Evolutionary conservation across 108 stramenopile species (phyloP), one percentile per base, ranked within the genome.

Genomic region (Cyclotella choctawhatcheeana): DNA sequence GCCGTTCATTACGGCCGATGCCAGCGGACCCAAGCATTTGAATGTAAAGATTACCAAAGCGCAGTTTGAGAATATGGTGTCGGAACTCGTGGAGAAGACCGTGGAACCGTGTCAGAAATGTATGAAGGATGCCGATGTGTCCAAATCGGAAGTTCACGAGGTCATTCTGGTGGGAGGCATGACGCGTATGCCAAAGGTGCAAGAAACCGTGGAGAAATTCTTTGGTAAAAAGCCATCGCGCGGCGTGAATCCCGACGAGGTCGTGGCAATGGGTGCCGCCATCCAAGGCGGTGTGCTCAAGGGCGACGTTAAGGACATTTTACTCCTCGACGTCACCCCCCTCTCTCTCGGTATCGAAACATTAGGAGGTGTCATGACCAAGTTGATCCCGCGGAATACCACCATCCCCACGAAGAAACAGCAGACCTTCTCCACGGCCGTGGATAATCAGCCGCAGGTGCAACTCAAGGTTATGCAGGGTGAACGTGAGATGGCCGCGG

Each of bases 121-220:
- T 69, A 90, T 97, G 67, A 94, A 94, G 80, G 98, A 98, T 86
- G 97, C 98, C 54, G 96, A 96, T 78, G 73, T 98, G 14, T 64
- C 76, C 65, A 98, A 95, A 73, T 73, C 69, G 16, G 97, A 98
- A 52, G 91, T 99, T 50, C 89, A 98, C 64, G 99, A 99, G 73
- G 96, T 99, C 59, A 95, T 99, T 54, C 87, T 99, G 22, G 99
- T 99, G 10, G 99, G 99, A 58, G 99, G 99, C 74, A 99, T 99
- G 98, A 97, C 97, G 31, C 97, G 99, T 51, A 99, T 99, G 98
- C 99, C 99, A 30, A 98, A 99, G 90, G 99, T 99, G 6, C 97
- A 98, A 83, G 85, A 89, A 14, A 96, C 93, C 22, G 98, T 99
- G 24, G 97, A 98, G 86, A 82, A 91, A 58, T 98, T 98, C 86